These are phyloP conservation scores for Abrus precatorius DNA, from an alignment of 306 rosid species.

Conservation along the genomic window DNA sequence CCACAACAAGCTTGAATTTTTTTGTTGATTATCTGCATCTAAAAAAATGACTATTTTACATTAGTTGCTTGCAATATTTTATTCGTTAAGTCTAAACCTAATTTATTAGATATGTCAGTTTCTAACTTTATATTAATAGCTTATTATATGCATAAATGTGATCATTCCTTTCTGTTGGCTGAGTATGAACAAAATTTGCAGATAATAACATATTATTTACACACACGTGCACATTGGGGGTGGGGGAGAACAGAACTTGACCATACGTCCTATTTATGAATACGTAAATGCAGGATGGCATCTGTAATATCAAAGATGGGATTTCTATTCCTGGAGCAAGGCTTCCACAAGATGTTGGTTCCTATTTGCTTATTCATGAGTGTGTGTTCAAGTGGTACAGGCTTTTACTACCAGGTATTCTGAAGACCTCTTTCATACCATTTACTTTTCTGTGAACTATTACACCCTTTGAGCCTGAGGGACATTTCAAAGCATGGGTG, in stretches of 20 bases:
- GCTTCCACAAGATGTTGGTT: constrained; percentile 79
- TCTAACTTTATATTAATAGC: neutral
- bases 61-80: constrained; percentile 6
- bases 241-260: constrained; percentile 13
- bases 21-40: neutral
- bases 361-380: constrained; percentile 82
- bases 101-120: constrained; percentile 19
- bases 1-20: neutral
- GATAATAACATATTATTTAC: neutral
- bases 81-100: constrained; percentile 7
- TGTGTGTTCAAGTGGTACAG: constrained; percentile 80
- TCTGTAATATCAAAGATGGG: constrained; percentile 98
- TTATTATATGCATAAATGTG: too few relatives aligned
- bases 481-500: constrained; percentile 24
- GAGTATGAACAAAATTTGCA: neutral
- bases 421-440: neutral
- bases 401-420: constrained; percentile 92
- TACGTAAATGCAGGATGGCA: constrained; percentile 78
- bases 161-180: neutral
- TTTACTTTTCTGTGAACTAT: constrained; percentile 34
- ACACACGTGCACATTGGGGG: neutral
- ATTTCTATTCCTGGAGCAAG: constrained; percentile 91
- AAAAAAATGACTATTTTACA: neutral
- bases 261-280: constrained; percentile 28
- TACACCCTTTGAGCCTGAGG: constrained; percentile 28